Evolutionary conservation across 2,329 filamentous ascomycete genomes (phyloP).

Genomic region (Colletotrichum sp.): DNA sequence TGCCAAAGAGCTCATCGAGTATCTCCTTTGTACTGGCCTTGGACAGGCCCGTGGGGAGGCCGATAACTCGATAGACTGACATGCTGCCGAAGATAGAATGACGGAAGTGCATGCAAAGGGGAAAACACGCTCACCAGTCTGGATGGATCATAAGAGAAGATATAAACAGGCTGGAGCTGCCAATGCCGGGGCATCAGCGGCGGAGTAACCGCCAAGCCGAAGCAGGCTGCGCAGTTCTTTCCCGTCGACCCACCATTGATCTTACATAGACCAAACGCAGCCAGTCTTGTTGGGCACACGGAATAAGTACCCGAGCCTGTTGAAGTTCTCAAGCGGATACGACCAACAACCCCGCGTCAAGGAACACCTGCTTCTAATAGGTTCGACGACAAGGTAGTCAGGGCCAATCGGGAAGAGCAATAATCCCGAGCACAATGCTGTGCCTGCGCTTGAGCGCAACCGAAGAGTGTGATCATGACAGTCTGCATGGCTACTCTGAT

Average conservation of each 20-base stretch:
- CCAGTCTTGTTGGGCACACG: neutral
- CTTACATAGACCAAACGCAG: neutral
- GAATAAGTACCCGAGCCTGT: rapidly evolving
- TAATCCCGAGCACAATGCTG: no score
- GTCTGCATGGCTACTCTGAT: no score
- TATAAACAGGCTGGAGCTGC: neutral
- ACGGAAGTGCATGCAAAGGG: neutral
- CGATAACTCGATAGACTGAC: neutral
- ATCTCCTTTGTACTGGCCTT: neutral
- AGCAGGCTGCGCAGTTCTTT: neutral
- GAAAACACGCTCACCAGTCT: no score
- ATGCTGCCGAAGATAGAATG: neutral
- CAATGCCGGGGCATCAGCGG: neutral
- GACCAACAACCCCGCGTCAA: no score
- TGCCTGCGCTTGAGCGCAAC: no score
- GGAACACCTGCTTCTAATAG: no score
- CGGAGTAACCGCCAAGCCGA: neutral
- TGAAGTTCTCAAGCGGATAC: neutral
- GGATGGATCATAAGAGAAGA: neutral
- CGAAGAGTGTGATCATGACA: no score
- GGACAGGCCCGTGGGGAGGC: rapidly evolving
- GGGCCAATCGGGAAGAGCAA: no score
- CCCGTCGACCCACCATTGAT: no score
- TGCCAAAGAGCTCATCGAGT: neutral
- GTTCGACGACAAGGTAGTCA: no score